These are phyloP conservation scores for Aleurites moluccanus DNA, from an alignment of 441 rosid genomes.

Conservation along the genomic window DNA sequence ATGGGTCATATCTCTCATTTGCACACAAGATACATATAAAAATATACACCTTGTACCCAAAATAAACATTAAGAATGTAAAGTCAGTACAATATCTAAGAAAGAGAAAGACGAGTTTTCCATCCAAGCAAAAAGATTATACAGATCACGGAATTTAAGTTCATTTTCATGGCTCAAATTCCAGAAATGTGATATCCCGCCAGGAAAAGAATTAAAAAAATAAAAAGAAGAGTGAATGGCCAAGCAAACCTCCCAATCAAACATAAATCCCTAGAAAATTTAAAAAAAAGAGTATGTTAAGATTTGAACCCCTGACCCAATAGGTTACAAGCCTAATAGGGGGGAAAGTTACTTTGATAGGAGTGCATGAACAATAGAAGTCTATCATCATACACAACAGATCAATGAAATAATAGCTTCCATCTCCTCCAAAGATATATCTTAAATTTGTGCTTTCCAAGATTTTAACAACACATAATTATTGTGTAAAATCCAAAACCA, in stretches of 20 bases:
- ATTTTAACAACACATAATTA: not conserved
- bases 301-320: not conserved
- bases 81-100: not conserved
- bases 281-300: not conserved
- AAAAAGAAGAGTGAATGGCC: not conserved
- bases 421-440: not conserved
- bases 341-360: not conserved
- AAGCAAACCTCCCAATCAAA: constrained; percentile 1
- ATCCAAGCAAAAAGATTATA: not conserved
- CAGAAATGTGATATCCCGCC: constrained; percentile 1
- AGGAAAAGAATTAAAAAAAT: too few species aligned
- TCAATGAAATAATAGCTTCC: not conserved
- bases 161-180: not conserved
- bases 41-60: not conserved
- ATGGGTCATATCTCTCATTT: not conserved
- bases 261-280: not conserved
- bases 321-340: not conserved
- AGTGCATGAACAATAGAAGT: not conserved
- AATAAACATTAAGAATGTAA: constrained; percentile 3
- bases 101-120: not conserved
- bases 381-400: not conserved
- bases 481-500: not conserved
- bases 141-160: not conserved
- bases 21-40: not conserved
- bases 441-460: not conserved